Evolutionary conservation across 192 early-diverging fungal genomes (phyloP).

Genomic region (Podila minutissima): DNA sequence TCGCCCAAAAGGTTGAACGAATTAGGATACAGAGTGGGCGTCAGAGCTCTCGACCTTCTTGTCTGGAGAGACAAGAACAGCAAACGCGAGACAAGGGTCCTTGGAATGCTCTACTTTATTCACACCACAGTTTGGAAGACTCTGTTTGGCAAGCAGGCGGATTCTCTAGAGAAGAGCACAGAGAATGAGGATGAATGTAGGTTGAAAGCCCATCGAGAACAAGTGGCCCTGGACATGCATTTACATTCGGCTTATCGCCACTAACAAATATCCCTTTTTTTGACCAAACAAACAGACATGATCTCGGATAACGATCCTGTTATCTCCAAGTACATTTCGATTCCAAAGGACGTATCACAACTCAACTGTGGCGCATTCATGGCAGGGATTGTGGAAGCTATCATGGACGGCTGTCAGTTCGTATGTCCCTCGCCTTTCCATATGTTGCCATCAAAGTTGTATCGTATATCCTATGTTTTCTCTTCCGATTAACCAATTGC

Average conservation of each 20-base stretch:
- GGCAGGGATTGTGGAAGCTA: slow-evolving; percentile 96
- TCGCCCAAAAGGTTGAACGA: slow-evolving; percentile 71
- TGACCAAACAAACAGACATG: slow-evolving; percentile 77
- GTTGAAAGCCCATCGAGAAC: neutral
- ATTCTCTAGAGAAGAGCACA: slow-evolving; percentile 95
- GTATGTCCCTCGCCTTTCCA: slow-evolving; percentile 59
- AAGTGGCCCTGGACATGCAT: neutral
- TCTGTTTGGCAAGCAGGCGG: slow-evolving; percentile 95
- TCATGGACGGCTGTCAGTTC: slow-evolving; percentile 90
- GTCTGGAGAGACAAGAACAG: slow-evolving; percentile 89
- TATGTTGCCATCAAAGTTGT: neutral
- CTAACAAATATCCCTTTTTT: neutral
- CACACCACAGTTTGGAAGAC: slow-evolving; percentile 94
- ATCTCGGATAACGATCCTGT: slow-evolving; percentile 98
- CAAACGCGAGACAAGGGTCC: slow-evolving; percentile 89
- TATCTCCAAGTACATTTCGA: slow-evolving; percentile 90
- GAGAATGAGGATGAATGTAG: slow-evolving; percentile 98
- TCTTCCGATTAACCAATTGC: neutral
- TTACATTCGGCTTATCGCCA: no score
- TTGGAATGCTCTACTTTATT: slow-evolving; percentile 93
- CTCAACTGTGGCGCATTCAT: slow-evolving; percentile 96
- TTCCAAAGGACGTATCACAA: slow-evolving; percentile 92
- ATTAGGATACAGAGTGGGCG: slow-evolving; percentile 93
- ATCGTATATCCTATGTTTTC: no score
- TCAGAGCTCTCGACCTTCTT: slow-evolving; percentile 87